These are phyloP conservation scores for Solanum hybrid DNA, from an alignment of 305 asterid genomes.

Conservation along the genomic window DNA sequence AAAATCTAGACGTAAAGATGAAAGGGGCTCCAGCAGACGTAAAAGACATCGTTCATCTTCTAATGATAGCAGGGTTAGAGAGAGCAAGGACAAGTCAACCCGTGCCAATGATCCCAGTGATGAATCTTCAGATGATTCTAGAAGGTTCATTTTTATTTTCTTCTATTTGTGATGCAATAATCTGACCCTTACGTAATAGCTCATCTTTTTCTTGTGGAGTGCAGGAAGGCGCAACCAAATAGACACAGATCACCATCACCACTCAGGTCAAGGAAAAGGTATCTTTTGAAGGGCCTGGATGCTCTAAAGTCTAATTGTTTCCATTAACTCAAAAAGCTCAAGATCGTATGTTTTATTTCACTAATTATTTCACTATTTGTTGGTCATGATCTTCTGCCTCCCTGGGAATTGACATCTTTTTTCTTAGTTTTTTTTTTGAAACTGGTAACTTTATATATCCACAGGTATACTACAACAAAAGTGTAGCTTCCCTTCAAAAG, in stretches of 20 bases:
- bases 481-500: not conserved
- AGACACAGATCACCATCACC: slow-evolving; percentile 78
- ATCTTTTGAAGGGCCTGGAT: slow-evolving; percentile 4
- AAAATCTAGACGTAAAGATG: slow-evolving; percentile 47
- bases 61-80: slow-evolving; percentile 46
- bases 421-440: not conserved
- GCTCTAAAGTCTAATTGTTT: not conserved
- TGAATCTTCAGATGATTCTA: slow-evolving; percentile 66
- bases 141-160: slow-evolving; percentile 37
- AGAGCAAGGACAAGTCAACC: slow-evolving; percentile 39
- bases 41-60: slow-evolving; percentile 60
- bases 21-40: slow-evolving; percentile 51
- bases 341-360: not conserved
- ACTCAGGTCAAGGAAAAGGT: slow-evolving; percentile 73
- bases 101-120: slow-evolving; percentile 48
- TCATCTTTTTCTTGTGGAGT: slow-evolving; percentile 13
- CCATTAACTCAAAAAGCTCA: not conserved
- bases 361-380: not conserved
- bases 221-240: slow-evolving; percentile 60
- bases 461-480: not conserved
- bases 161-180: not conserved
- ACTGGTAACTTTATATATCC: not conserved
- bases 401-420: not conserved
- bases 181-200: not conserved
- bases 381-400: not conserved